Base-by-base conservation (phyloP, 768 basidiomycete genomes). In the Kwoniella mangroviensis region DNA sequence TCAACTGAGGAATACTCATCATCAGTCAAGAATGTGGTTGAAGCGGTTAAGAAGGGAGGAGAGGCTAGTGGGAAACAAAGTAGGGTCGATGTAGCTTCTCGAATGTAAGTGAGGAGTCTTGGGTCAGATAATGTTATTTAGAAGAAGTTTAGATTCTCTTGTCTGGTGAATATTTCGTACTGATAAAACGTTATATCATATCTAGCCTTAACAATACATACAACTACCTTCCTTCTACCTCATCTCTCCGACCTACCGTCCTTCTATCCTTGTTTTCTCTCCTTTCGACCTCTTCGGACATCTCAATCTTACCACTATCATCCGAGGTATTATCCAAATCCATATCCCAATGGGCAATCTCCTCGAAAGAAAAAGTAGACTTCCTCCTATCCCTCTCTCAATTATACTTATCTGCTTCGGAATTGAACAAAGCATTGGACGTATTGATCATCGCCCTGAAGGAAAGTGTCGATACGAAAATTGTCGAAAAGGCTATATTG, bases 121-220 rank as follows among this genome's bases (percentile, higher is more conserved):
- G 7, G 17, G 12, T 45, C 56, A n/a, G 2, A 9, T n/a, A 22
- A 17, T 34, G 34, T 34, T 34, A 34, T 22, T 52, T 52, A 22
- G 51, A 52, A 52, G 17, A 52, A 52, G 51, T 17, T 52, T 17
- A 52, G 21, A 52, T 52, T 17, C 51, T 52, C 19, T 19, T 22
- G 11, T 52, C 17, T 52, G 12, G 21, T 52, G 51, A 19, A 52
- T 17, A 17, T 22, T 34, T 34, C 34, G 5, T 34, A 34, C 34
- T 34, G 34, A 34, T 34, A 34, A 34, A 34, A 34, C 19, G 19
- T 49, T 12, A 12, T 19, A 49, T 49, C 45, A 40, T 24, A 26
- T 9, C 12, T 57, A 83, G 82, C 55, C 71, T 83, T 52, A 79
- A 76, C 73, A 79, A 83, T 69, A 76, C 78, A 52, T 83, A 83